Evolutionary conservation across 345 rosid genomes (phyloP).

Genomic region (Cardiospermum halicacabum): DNA sequence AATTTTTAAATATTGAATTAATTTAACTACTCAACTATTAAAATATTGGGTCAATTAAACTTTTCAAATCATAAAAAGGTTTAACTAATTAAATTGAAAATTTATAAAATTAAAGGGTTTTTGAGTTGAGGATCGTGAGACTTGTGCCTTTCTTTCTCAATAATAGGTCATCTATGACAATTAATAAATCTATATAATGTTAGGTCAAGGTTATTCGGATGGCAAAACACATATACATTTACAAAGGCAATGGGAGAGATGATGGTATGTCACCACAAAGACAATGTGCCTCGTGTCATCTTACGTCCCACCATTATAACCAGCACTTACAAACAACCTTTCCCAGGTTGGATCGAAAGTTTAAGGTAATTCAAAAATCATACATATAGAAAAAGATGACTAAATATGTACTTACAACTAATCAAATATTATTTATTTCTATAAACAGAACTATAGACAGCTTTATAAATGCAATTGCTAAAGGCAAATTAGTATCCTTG

Average conservation of each 20-base stretch:
- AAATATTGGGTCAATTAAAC: too few relatives aligned
- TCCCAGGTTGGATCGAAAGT: slow-evolving; percentile 86
- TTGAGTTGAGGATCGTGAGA: too few relatives aligned
- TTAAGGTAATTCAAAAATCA: background rate
- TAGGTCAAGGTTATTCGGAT: slow-evolving; percentile 64
- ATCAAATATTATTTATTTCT: background rate
- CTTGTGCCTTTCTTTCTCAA: background rate
- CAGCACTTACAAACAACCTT: slow-evolving; percentile 67
- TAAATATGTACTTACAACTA: too few relatives aligned
- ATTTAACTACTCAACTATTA: too few relatives aligned
- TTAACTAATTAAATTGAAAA: too few relatives aligned
- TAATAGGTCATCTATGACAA: too few relatives aligned
- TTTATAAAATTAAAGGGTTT: too few relatives aligned
- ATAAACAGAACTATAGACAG: slow-evolving; percentile 56
- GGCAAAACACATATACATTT: slow-evolving; percentile 60
- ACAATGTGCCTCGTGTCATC: slow-evolving; percentile 42
- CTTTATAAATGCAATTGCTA: slow-evolving; percentile 34
- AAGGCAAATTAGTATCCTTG: slow-evolving; percentile 41
- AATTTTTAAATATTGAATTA: too few relatives aligned
- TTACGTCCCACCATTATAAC: slow-evolving; percentile 65
- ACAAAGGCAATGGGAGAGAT: slow-evolving; percentile 93
- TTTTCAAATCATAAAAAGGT: too few relatives aligned
- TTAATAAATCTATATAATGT: too few relatives aligned
- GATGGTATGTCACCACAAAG: too few relatives aligned
- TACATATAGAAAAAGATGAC: too few relatives aligned